Percentiles rank a stretch among this genome's conserved stretches.
These are phyloP conservation scores for Alternaria alternata DNA, from an alignment of 2,329 filamentous ascomycete species.

Conservation along the genomic window DNA sequence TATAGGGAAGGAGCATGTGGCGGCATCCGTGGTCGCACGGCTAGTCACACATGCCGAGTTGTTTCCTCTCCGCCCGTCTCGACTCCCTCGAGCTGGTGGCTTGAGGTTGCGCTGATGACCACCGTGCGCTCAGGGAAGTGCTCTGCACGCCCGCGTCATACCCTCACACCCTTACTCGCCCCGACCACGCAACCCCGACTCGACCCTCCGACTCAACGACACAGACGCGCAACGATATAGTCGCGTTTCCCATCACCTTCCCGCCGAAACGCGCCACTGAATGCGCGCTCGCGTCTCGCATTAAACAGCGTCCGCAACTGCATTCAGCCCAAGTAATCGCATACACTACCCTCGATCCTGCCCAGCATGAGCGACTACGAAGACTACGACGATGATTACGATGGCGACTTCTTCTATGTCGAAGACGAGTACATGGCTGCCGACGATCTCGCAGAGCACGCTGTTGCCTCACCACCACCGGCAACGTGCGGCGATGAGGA, in stretches of 20 bases:
- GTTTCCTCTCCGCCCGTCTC: conserved; percentile 1
- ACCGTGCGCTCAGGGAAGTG: conserved; percentile 13
- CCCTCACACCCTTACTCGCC: not conserved
- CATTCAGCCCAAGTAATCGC: not conserved
- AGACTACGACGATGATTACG: conserved; percentile 49
- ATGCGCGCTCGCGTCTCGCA: too few species aligned
- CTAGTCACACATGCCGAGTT: not conserved
- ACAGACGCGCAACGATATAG: not conserved
- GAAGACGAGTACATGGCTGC: conserved; percentile 55
- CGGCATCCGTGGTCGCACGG: not conserved
- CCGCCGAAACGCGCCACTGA: not conserved
- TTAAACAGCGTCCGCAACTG: not conserved
- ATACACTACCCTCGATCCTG: conserved; percentile 12
- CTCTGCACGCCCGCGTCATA: conserved; percentile 18
- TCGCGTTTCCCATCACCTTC: not conserved
- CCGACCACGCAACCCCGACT: conserved; percentile 2
- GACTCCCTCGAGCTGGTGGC: conserved; percentile 4
- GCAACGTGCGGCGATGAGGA: conserved; percentile 44
- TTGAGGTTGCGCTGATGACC: conserved; percentile 14
- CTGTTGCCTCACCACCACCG: conserved; percentile 54
- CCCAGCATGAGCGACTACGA: conserved; percentile 54
- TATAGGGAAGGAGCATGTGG: conserved; percentile 11
- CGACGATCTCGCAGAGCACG: conserved; percentile 60
- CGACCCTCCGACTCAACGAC: conserved; percentile 1
- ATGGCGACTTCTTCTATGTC: conserved; percentile 57